Evolutionary conservation across 805 yeast genomes (phyloP).

Genomic region (Hanseniaspora mollemarum): DNA sequence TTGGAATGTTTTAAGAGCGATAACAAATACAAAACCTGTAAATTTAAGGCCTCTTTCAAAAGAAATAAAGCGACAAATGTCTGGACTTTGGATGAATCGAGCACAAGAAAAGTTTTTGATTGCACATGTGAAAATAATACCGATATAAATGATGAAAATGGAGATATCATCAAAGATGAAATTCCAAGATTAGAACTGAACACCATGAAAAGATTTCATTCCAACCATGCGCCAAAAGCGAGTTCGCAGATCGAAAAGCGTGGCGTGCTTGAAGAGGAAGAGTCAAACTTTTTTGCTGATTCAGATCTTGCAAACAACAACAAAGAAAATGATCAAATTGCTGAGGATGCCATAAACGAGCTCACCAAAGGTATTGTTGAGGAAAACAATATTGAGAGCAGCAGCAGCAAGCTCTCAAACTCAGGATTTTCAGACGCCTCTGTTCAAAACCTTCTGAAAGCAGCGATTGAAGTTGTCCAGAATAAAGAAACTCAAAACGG

Average conservation of each 20-base stretch:
- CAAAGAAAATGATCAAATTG: background rate
- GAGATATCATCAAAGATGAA: background rate
- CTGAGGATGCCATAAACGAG: background rate
- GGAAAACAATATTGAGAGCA: background rate
- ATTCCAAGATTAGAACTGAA: background rate
- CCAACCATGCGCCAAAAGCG: background rate
- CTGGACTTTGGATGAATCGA: conserved; percentile 8
- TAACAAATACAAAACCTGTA: conserved; percentile 9
- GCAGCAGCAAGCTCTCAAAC: background rate
- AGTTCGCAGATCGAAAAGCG: no score
- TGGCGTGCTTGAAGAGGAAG: no score
- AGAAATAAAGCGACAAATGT: conserved; percentile 5
- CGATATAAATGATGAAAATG: conserved; percentile 4
- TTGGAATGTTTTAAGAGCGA: conserved; percentile 12
- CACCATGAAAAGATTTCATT: background rate
- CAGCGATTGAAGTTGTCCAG: conserved; percentile 11
- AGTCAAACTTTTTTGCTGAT: background rate
- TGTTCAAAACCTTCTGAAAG: conserved; percentile 5
- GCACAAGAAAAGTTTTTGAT: background rate
- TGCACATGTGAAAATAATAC: conserved; percentile 8
- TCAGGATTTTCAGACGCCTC: background rate
- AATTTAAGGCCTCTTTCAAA: conserved; percentile 11
- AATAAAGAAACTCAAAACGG: background rate
- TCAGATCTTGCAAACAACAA: background rate
- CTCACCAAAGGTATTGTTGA: background rate